Percentiles rank a stretch among this genome's conserved stretches.
These are phyloP conservation scores for Diophrys appendiculata DNA, from an alignment of 73 alveolate species.

Conservation along the genomic window DNA sequence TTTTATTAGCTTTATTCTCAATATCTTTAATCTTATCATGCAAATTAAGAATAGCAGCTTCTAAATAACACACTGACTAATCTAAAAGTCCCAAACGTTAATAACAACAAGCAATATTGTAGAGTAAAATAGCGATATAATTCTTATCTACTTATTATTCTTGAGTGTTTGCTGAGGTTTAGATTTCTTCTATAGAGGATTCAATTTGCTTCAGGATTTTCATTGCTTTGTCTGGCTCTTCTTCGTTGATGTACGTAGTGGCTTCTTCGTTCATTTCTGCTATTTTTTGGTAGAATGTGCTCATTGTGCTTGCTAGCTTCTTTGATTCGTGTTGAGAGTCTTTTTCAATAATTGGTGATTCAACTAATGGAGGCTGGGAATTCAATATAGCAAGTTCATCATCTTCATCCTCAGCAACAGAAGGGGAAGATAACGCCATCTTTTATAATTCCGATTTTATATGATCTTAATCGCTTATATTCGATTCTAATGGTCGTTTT, in stretches of 20 bases:
- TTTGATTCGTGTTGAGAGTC: too few relatives aligned
- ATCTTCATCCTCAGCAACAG: too few relatives aligned
- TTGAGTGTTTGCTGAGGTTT: neutral
- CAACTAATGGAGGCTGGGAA: too few relatives aligned
- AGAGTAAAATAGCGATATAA: slow-evolving; percentile 20
- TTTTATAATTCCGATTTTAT: too few relatives aligned
- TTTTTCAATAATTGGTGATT: too few relatives aligned
- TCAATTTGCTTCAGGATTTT: neutral
- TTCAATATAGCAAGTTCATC: too few relatives aligned
- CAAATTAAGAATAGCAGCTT: slow-evolving; percentile 32
- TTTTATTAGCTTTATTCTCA: slow-evolving; percentile 1
- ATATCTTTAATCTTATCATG: slow-evolving; percentile 1
- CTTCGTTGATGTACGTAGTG: neutral
- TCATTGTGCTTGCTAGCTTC: too few relatives aligned
- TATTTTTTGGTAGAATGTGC: too few relatives aligned
- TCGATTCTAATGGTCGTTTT: too few relatives aligned
- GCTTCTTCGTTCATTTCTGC: neutral
- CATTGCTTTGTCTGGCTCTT: neutral
- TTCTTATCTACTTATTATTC: slow-evolving; percentile 34
- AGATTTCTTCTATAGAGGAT: neutral
- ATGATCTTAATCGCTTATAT: too few relatives aligned
- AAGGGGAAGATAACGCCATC: too few relatives aligned
- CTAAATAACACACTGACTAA: slow-evolving; percentile 18
- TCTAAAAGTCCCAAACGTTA: slow-evolving; percentile 44
- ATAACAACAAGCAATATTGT: slow-evolving; percentile 35